These are phyloP conservation scores for Solanum appendiculatum DNA, from an alignment of 257 asterid species.

Conservation along the genomic window DNA sequence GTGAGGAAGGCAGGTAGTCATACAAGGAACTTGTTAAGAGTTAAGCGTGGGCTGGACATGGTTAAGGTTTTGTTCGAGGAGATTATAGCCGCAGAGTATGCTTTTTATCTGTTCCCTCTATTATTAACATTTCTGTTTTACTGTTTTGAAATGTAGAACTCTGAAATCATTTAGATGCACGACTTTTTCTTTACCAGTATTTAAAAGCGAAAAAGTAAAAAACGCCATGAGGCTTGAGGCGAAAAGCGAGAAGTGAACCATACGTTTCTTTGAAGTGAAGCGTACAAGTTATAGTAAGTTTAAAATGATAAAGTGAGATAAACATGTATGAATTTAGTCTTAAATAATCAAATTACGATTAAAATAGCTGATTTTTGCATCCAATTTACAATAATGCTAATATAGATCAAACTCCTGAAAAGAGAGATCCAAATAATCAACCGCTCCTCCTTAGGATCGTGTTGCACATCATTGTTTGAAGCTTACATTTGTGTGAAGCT, in stretches of 20 bases:
- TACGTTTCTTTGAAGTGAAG: neutral
- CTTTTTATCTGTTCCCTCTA: conserved; percentile 6
- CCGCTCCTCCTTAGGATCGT: neutral
- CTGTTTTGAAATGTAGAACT: neutral
- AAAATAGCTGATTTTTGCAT: neutral
- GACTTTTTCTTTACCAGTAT: neutral
- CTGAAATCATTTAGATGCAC: neutral
- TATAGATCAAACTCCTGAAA: neutral
- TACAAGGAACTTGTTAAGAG: conserved; percentile 82
- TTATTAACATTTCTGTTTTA: neutral
- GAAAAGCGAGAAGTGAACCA: neutral
- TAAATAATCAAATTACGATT: neutral
- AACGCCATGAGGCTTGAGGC: neutral
- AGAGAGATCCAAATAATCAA: neutral
- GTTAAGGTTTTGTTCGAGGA: conserved; percentile 82
- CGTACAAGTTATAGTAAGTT: neutral
- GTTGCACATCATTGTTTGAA: neutral
- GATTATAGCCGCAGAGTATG: conserved; percentile 62
- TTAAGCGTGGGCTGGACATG: conserved; percentile 94
- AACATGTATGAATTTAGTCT: neutral
- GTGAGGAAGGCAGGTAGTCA: conserved; percentile 79
- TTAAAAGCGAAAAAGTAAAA: neutral
- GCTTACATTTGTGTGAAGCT: neutral
- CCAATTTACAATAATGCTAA: neutral
- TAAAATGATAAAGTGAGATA: neutral